A percentile compares a stretch with the other conserved stretches of the same genome.
Conservation (phyloP, 75 land plant genomes). For the Gnetum montanum region DNA sequence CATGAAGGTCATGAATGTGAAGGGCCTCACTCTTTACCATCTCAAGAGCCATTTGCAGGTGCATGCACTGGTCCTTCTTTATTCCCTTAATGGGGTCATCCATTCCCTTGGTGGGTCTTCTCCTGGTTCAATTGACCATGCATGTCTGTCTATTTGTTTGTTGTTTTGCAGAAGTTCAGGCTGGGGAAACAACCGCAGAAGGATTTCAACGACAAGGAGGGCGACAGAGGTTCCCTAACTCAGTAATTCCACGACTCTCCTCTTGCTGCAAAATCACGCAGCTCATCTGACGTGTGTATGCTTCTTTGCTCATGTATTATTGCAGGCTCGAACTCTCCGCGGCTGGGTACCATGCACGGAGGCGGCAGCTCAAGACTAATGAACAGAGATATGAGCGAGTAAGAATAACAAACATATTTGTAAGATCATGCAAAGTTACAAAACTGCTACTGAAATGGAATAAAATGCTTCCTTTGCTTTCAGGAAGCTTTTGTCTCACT, state of each 20-base stretch:
- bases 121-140: neutral
- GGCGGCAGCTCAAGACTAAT: slow-evolving; percentile 49
- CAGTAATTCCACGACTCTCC: too few species aligned
- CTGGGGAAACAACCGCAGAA: slow-evolving; percentile 47
- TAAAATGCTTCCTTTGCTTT: too few species aligned
- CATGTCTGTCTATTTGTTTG: neutral
- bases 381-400: slow-evolving; percentile 49
- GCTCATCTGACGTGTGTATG: too few species aligned
- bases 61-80: neutral
- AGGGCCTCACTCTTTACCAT: slow-evolving; percentile 63
- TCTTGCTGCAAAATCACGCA: too few species aligned
- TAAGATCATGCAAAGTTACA: too few species aligned
- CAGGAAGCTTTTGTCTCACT: too few species aligned
- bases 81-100: neutral
- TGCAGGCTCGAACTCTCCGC: too few species aligned
- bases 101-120: neutral
- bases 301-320: too few species aligned
- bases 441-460: too few species aligned
- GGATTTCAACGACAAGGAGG: slow-evolving; percentile 20
- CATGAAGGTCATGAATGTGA: slow-evolving; percentile 60
- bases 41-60: slow-evolving; percentile 66
- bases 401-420: too few species aligned
- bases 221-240: slow-evolving; percentile 8
- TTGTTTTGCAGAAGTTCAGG: slow-evolving; percentile 32
- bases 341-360: too few species aligned